Evolutionary conservation across 2,329 filamentous ascomycete species (phyloP).

Genomic region (Pseudogymnoascus sp.): DNA sequence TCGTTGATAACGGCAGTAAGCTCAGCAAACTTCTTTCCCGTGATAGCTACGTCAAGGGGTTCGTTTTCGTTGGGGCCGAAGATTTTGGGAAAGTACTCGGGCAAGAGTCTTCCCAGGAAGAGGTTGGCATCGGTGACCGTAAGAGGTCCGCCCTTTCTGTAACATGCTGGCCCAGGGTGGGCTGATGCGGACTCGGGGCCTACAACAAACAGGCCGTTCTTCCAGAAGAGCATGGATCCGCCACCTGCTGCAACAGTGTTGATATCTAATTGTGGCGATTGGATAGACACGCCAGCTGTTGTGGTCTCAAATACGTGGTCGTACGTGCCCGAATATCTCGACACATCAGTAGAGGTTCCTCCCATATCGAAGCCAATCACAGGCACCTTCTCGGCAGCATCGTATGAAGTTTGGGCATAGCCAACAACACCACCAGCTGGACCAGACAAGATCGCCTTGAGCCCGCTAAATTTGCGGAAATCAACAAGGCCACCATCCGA

Average conservation of each 20-base stretch:
- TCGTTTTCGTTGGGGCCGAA: constrained; percentile 83
- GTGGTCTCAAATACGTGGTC: constrained; percentile 71
- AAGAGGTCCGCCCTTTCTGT: constrained; percentile 77
- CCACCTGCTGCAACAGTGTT: constrained; percentile 48
- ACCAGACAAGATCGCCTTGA: constrained; percentile 56
- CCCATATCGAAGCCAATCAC: constrained; percentile 65
- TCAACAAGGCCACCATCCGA: constrained; percentile 33
- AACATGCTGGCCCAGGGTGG: constrained; percentile 87
- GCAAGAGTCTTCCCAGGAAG: constrained; percentile 70
- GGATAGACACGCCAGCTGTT: constrained; percentile 69
- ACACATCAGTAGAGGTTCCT: constrained; percentile 61
- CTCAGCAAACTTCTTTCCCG: constrained; percentile 63
- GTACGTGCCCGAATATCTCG: constrained; percentile 55
- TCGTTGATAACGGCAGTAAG: constrained; percentile 68
- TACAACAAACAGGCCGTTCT: constrained; percentile 62
- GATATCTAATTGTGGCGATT: constrained; percentile 72
- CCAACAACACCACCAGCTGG: constrained; percentile 62
- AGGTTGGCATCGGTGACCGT: constrained; percentile 90
- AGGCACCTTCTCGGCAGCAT: constrained; percentile 52
- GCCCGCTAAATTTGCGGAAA: constrained; percentile 50
- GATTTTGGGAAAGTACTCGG: constrained; percentile 88
- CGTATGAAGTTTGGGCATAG: constrained; percentile 56
- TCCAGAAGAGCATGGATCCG: constrained; percentile 50
- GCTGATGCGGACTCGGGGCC: constrained; percentile 56
- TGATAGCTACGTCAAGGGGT: constrained; percentile 65